These are phyloP conservation scores for Amphichorda felina DNA, from an alignment of 2,329 filamentous ascomycete genomes.

Conservation along the genomic window DNA sequence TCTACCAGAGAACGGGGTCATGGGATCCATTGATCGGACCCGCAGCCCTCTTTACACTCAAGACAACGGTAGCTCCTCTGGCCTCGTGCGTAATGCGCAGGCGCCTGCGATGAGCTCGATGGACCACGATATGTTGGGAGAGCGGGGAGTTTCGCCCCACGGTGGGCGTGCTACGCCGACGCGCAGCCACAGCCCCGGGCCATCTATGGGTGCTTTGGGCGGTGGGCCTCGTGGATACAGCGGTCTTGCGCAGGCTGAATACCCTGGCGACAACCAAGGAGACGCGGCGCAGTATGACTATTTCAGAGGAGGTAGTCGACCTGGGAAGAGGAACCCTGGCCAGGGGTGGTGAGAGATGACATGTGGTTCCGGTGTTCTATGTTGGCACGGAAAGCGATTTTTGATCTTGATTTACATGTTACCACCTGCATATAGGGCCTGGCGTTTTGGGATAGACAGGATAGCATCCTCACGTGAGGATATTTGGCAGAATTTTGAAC, in stretches of 20 bases:
- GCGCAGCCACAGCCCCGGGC: conserved; percentile 18
- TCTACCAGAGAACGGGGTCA: conserved; percentile 9
- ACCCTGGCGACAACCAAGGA: conserved; percentile 17
- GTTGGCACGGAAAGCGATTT: background rate
- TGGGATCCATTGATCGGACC: conserved; percentile 11
- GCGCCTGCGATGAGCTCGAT: conserved; percentile 30
- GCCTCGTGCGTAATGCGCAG: conserved; percentile 40
- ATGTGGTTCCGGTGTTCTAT: background rate
- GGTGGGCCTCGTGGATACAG: conserved; percentile 49
- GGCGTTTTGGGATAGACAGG: conserved; percentile 10
- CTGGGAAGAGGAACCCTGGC: conserved; percentile 18
- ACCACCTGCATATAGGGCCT: background rate
- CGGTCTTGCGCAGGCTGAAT: conserved; percentile 41
- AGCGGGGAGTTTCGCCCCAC: no score
- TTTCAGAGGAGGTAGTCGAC: conserved; percentile 29
- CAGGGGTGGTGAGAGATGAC: conserved; percentile 22
- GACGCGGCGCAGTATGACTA: conserved; percentile 45
- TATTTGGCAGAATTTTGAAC: no score
- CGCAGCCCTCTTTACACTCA: conserved; percentile 37
- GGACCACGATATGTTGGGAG: conserved; percentile 3
- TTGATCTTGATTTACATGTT: background rate
- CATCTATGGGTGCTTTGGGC: conserved; percentile 38
- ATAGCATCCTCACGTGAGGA: no score
- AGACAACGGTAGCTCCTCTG: conserved; percentile 39
- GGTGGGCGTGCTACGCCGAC: conserved; percentile 9